Evolutionary conservation across 202 grass and related monocot species (phyloP), one percentile per base, ranked within the genome.

Genomic region (Zoysia matrella): DNA sequence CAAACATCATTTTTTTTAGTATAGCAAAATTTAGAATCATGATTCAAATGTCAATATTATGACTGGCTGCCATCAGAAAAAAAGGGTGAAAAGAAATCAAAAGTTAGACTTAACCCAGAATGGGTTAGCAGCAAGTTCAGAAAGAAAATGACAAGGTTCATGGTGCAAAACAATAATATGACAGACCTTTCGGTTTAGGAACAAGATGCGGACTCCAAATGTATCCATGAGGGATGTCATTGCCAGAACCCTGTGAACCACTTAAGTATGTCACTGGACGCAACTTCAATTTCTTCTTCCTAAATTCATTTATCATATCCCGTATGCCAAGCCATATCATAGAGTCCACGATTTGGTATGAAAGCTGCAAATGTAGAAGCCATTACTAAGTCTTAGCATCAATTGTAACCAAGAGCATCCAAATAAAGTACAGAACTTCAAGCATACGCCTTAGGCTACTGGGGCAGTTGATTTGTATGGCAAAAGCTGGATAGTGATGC

Each of bases 321-420:
- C 90, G 80, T 83, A 98, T 98, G 55, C 96, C 96, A 78, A 98
- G 90, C 96, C 96, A 98, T 83, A 98, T 98, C 96, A 95, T 98
- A n/a, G 91, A 93, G 68, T 98, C 95, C 51, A 98, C 95, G 83
- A 95, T 92, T 83, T 95, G 88, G 64, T 98, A 98, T 7, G 95
- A 98, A 81, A 98, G 85, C 95, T 98, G 90, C 72, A 85, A 74
- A 83, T 22, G 55, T 58, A 63, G 16, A 57, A 83, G 79, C n/a
- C 46, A 73, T 67, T 71, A 30, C 30, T 53, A 42, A 80, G 45
- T 4, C 47, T 44, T 80, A 11, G 5, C 54, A 80, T 43, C 73
- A 81, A 42, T 55, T 49, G 15, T 10, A 12, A 81, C 51, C 2
- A 40, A 41, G 5, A 18, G 13, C 43, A 77, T 60, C 45, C 5